phyloP scores from a whole-genome alignment of 1,284 basidiomycete species.

The Cryptococcus wingfieldii region DNA sequence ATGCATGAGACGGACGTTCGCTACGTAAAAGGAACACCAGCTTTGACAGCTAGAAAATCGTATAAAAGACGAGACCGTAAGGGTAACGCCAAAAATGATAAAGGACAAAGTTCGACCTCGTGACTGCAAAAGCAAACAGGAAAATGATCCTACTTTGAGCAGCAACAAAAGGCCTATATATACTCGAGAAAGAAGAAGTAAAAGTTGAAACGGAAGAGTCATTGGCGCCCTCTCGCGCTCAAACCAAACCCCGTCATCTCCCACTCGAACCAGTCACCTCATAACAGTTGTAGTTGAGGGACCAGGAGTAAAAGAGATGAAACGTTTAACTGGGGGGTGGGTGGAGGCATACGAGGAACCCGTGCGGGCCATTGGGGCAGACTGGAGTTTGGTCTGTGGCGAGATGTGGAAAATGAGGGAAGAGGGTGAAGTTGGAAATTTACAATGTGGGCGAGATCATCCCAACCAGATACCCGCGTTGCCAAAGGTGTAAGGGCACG shows the following conservation, averaged over 20 bases:
- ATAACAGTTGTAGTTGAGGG: background rate
- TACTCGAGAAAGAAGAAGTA: background rate
- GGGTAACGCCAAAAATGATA: too few species aligned
- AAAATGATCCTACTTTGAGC: too few species aligned
- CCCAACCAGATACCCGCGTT: background rate
- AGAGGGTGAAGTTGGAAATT: background rate
- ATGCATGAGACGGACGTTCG: too few species aligned
- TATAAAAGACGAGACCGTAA: too few species aligned
- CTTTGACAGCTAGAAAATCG: too few species aligned
- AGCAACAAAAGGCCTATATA: too few species aligned
- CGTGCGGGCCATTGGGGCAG: slow-evolving; percentile 15
- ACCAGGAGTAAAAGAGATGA: background rate
- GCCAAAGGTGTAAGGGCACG: slow-evolving; percentile 3
- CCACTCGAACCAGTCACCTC: background rate
- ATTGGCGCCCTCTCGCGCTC: slow-evolving; percentile 41
- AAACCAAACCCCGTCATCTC: slow-evolving; percentile 15
- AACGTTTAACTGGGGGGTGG: background rate
- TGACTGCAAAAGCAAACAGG: too few species aligned
- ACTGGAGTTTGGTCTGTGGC: slow-evolving; percentile 5
- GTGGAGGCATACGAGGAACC: slow-evolving; percentile 33
- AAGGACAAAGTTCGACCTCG: too few species aligned
- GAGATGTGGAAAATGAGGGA: slow-evolving; percentile 2
- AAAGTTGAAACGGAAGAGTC: background rate
- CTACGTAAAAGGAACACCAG: too few species aligned
- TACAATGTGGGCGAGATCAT: background rate